A percentile compares a stretch with the other conserved stretches of the same genome.
Evolutionary conservation across 2,329 filamentous ascomycete genomes (phyloP).

Genomic region (Niveomyces coronatus): DNA sequence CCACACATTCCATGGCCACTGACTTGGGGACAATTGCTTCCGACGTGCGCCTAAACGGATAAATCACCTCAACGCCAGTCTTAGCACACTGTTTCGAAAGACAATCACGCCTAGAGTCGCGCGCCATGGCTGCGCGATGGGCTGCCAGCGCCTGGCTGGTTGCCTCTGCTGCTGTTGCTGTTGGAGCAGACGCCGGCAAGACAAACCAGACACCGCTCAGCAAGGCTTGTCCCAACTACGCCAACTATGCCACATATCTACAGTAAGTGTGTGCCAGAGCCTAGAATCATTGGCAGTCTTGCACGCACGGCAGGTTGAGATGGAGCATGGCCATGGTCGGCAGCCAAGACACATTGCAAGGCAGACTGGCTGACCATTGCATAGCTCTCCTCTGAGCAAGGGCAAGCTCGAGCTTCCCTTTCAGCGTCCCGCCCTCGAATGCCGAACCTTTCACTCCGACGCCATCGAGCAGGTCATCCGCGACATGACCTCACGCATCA

Average conservation of each 20-base stretch:
- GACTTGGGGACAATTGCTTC: too few species aligned
- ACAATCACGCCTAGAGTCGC: too few species aligned
- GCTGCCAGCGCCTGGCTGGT: constrained; percentile 19
- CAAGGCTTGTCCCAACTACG: constrained; percentile 31
- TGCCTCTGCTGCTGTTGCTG: constrained; percentile 14
- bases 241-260: constrained; percentile 25
- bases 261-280: too few species aligned
- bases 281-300: too few species aligned
- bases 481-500: constrained; percentile 68
- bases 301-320: too few species aligned
- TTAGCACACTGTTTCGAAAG: too few species aligned
- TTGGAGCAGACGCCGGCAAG: constrained; percentile 13
- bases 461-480: constrained; percentile 81
- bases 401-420: constrained; percentile 74
- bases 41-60: too few species aligned
- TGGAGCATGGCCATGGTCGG: too few species aligned
- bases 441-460: constrained; percentile 81
- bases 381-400: constrained; percentile 65
- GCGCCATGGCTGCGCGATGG: constrained; percentile 18
- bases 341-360: too few species aligned
- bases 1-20: too few species aligned
- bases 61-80: too few species aligned
- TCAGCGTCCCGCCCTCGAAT: constrained; percentile 70
- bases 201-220: constrained; percentile 18
- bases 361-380: constrained; percentile 1